phyloP scores from a whole-genome alignment of 306 rosid species.

The Fragaria iinumae region DNA sequence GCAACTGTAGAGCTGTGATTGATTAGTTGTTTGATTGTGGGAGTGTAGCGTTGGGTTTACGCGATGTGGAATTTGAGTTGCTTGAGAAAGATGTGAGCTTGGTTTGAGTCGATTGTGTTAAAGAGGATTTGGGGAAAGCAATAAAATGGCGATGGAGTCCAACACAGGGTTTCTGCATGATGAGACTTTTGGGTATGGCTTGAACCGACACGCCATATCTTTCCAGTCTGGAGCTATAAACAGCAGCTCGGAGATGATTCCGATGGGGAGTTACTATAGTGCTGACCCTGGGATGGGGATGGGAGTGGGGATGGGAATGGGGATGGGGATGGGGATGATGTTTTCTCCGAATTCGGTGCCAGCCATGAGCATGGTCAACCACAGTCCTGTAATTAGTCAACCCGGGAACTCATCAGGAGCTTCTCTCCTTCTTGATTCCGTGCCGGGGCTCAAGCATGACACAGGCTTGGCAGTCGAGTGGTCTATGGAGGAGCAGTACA shows the following conservation, averaged over 20 bases:
- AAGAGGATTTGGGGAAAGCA: not conserved
- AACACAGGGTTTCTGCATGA: slow-evolving; percentile 67
- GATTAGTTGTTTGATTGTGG: not conserved
- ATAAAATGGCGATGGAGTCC: slow-evolving; percentile 73
- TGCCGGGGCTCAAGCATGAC: slow-evolving; percentile 88
- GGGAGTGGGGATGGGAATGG: slow-evolving; percentile 42
- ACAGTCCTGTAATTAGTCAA: slow-evolving; percentile 59
- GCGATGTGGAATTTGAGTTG: slow-evolving; percentile 13
- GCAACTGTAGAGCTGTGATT: not conserved
- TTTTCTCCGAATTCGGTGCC: slow-evolving; percentile 55
- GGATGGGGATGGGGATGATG: slow-evolving; percentile 43
- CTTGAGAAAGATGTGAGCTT: not conserved
- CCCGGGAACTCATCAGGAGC: slow-evolving; percentile 47
- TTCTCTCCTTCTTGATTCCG: slow-evolving; percentile 78
- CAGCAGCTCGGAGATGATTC: slow-evolving; percentile 79
- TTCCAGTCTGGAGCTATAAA: slow-evolving; percentile 75
- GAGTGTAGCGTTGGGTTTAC: slow-evolving; percentile 12
- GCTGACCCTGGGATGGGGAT: slow-evolving; percentile 37
- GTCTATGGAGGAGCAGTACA: slow-evolving; percentile 89
- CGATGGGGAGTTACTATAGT: slow-evolving; percentile 66
- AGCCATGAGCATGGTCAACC: slow-evolving; percentile 35
- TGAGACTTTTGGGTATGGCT: slow-evolving; percentile 48
- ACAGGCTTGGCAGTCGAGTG: slow-evolving; percentile 93
- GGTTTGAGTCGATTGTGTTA: slow-evolving; percentile 31
- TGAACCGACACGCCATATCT: slow-evolving; percentile 77